Conservation (phyloP, 305 asterid species). For the Fraxinus dipetala region DNA sequence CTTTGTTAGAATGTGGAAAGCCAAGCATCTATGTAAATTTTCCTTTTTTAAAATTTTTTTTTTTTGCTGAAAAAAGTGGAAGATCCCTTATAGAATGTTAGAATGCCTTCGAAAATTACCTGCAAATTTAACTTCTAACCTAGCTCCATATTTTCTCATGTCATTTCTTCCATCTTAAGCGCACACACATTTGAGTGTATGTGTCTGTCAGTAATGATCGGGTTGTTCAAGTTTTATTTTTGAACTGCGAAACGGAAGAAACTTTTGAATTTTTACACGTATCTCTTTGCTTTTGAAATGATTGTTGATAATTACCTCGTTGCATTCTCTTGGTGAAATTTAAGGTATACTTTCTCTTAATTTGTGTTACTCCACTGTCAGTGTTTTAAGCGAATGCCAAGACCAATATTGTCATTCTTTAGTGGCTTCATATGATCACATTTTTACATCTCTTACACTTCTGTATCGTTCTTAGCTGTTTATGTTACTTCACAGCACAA, state of each 20-base stretch:
- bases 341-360: background rate
- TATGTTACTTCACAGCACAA: background rate
- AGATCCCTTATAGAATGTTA: background rate
- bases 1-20: background rate
- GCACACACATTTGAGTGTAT: background rate
- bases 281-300: background rate
- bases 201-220: background rate
- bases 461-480: constrained; percentile 3
- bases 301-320: background rate
- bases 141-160: background rate
- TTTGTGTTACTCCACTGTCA: constrained; percentile 4
- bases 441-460: background rate
- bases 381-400: background rate
- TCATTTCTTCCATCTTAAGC: background rate
- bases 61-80: background rate
- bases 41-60: background rate
- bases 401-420: background rate
- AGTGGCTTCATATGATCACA: background rate
- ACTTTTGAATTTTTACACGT: background rate
- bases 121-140: background rate
- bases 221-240: background rate
- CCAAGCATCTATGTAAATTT: background rate
- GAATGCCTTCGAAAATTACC: background rate
- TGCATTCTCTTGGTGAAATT: background rate
- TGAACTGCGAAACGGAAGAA: background rate